Evolutionary conservation across 306 rosid genomes (phyloP).

Genomic region (Phaseolus lunatus): DNA sequence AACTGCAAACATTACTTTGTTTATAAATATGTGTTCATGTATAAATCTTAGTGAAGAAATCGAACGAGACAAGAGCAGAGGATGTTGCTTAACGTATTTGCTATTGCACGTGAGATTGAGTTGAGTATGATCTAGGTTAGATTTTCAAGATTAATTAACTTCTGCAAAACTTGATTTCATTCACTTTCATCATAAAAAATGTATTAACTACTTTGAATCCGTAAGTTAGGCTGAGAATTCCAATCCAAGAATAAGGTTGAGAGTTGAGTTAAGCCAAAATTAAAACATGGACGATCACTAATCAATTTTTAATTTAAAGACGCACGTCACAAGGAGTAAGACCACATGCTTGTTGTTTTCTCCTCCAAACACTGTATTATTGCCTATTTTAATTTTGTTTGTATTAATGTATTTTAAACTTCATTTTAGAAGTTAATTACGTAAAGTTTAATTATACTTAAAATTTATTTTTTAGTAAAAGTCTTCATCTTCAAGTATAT

Average conservation of each 20-base stretch:
- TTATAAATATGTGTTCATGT: constrained; percentile 7
- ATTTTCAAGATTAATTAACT: constrained; percentile 19
- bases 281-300: not conserved
- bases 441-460: no score
- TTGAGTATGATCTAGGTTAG: constrained; percentile 57
- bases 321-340: not conserved
- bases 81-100: constrained; percentile 89
- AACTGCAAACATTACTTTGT: constrained; percentile 17
- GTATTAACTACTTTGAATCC: not conserved
- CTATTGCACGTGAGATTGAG: constrained; percentile 27
- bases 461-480: no score
- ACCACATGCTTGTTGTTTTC: no score
- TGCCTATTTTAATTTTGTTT: no score
- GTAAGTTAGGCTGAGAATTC: no score
- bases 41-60: constrained; percentile 32
- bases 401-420: no score
- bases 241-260: not conserved
- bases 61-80: constrained; percentile 62
- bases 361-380: no score
- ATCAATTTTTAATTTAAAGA: not conserved
- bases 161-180: not conserved
- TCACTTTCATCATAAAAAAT: no score
- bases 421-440: no score
- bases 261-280: not conserved
- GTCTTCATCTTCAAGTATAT: no score